Evolutionary conservation across 768 basidiomycete genomes (phyloP).

Genomic region (Leccinellum luteum): DNA sequence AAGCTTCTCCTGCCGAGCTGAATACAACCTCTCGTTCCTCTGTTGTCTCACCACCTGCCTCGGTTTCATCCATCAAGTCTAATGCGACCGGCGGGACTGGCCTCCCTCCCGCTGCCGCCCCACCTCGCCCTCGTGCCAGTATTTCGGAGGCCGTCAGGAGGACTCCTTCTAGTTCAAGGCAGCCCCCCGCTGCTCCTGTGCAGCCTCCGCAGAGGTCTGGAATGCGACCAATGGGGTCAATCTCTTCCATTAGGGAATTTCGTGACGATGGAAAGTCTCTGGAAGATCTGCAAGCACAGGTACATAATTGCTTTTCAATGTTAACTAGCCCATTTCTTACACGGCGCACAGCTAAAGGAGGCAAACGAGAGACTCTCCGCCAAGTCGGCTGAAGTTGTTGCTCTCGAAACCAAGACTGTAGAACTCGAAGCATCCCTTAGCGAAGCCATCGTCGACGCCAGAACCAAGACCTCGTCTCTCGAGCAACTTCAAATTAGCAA

Average conservation of each 20-base stretch:
- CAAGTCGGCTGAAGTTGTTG: constrained; percentile 48
- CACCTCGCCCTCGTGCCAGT: constrained; percentile 59
- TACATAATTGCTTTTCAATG: constrained; percentile 20
- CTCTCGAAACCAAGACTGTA: constrained; percentile 53
- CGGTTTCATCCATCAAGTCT: constrained; percentile 47
- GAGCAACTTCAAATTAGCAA: constrained; percentile 51
- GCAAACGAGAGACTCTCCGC: constrained; percentile 50
- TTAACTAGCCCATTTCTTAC: constrained; percentile 2
- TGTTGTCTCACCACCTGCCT: constrained; percentile 56
- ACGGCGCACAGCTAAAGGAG: constrained; percentile 51
- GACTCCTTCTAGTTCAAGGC: constrained; percentile 40
- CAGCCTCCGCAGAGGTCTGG: constrained; percentile 38
- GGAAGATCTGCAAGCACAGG: constrained; percentile 61
- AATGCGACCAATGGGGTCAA: constrained; percentile 52
- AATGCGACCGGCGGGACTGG: constrained; percentile 28
- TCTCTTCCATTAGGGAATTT: constrained; percentile 72
- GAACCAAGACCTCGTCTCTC: constrained; percentile 43
- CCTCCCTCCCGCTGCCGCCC: constrained; percentile 21
- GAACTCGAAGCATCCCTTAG: constrained; percentile 51
- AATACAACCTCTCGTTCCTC: constrained; percentile 42
- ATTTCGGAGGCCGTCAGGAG: constrained; percentile 66
- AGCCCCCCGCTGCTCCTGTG: constrained; percentile 20
- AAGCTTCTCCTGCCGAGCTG: constrained; percentile 16
- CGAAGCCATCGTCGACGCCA: constrained; percentile 42
- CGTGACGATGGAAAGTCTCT: constrained; percentile 58